phyloP scores from a whole-genome alignment of 495 filamentous ascomycete species.

The Penicillium ochrochloron region DNA sequence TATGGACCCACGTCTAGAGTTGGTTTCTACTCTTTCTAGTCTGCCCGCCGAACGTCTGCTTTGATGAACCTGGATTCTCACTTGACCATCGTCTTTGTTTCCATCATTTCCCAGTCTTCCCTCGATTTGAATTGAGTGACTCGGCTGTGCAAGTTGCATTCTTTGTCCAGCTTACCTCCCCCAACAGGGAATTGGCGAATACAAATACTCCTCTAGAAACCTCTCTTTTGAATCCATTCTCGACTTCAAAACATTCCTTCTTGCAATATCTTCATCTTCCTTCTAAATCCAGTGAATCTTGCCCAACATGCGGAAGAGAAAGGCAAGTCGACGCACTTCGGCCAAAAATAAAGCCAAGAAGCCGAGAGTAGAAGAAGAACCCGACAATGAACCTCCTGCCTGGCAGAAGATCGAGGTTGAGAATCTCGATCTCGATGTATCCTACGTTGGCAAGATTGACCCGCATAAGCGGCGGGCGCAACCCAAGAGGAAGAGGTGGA shows the following conservation, averaged over 20 bases:
- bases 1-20: neutral
- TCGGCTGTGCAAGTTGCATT: neutral
- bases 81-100: neutral
- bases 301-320: neutral
- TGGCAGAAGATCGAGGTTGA: neutral
- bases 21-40: neutral
- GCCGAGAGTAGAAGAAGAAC: neutral
- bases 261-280: neutral
- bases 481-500: neutral
- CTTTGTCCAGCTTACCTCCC: neutral
- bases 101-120: neutral
- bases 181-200: neutral
- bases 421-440: neutral
- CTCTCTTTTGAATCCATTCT: neutral
- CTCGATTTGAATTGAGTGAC: neutral
- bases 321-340: neutral
- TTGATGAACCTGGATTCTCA: neutral
- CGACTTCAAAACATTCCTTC: neutral
- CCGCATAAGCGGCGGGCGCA: neutral
- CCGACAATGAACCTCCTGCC: neutral
- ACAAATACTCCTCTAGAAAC: neutral
- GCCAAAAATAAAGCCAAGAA: neutral
- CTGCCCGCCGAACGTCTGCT: neutral
- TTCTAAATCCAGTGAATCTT: neutral
- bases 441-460: neutral